A percentile compares a stretch with the other conserved stretches of the same genome.
phyloP scores from a whole-genome alignment of 177 flowering plant species.

The Vitis hybrid region DNA sequence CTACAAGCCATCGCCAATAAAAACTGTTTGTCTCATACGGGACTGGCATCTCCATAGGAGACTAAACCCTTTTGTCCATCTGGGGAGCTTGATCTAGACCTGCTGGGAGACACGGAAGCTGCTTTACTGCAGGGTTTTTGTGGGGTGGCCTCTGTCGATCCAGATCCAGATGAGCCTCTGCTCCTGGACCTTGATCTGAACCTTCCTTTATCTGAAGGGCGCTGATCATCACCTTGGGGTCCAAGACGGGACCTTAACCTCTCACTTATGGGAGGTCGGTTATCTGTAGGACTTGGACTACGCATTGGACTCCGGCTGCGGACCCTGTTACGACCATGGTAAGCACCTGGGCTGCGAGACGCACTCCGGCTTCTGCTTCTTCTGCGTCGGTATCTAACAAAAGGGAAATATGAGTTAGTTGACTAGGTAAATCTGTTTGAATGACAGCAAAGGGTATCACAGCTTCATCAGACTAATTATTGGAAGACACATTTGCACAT shows the following conservation, averaged over 20 bases:
- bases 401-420: not conserved
- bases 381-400: constrained; percentile 41
- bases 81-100: constrained; percentile 62
- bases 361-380: constrained; percentile 64
- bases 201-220: constrained; percentile 31
- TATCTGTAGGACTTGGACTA: constrained; percentile 58
- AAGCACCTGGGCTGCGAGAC: constrained; percentile 63
- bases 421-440: no score
- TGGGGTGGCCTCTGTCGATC: constrained; percentile 42
- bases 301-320: constrained; percentile 52
- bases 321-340: constrained; percentile 43
- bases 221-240: constrained; percentile 36
- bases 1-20: not conserved
- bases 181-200: constrained; percentile 52
- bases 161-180: constrained; percentile 43
- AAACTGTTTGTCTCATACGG: constrained; percentile 19
- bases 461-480: no score
- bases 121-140: constrained; percentile 22
- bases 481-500: no score
- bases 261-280: constrained; percentile 54
- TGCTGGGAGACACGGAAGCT: constrained; percentile 37
- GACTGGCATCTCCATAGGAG: constrained; percentile 69
- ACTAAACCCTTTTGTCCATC: constrained; percentile 63
- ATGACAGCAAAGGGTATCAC: no score
- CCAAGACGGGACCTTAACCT: constrained; percentile 72